Percentiles rank a stretch among this genome's conserved stretches.
Conservation (phyloP, 345 rosid species). For the Sonneratia caseolaris region DNA sequence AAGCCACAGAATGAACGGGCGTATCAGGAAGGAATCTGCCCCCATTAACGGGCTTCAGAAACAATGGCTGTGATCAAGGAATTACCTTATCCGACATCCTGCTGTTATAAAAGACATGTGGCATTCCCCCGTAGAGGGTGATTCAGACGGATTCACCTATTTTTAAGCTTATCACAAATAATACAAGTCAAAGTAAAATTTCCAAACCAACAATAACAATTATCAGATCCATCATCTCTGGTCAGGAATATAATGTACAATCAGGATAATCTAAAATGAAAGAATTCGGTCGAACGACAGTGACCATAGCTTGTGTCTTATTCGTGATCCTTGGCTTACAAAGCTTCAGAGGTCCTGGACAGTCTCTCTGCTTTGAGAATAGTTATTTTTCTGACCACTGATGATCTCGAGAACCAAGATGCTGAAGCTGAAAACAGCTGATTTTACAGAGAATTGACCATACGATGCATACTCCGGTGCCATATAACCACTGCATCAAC, state of each 20-base stretch:
- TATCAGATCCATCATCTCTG: background rate
- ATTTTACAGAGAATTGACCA: conserved; percentile 59
- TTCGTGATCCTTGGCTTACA: background rate
- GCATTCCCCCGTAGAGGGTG: no score
- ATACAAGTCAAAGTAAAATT: no score
- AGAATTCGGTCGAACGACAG: conserved; percentile 13
- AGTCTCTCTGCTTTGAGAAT: conserved; percentile 22
- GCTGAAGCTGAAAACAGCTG: conserved; percentile 69
- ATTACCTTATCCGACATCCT: no score
- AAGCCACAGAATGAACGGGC: no score
- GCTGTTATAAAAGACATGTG: no score
- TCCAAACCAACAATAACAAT: no score
- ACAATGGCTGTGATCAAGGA: no score
- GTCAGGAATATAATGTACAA: no score
- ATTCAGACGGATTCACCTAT: no score
- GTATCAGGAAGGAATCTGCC: no score
- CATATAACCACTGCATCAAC: conserved; percentile 53
- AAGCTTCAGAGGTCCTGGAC: background rate
- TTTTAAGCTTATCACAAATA: no score
- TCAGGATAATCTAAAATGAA: background rate
- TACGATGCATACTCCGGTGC: conserved; percentile 76
- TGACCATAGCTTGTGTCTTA: background rate
- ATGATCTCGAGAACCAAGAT: conserved; percentile 56
- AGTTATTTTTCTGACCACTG: conserved; percentile 41
- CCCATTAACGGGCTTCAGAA: no score